Evolutionary conservation across 768 basidiomycete genomes (phyloP).

Genomic region (Daedaleopsis sinensis): DNA sequence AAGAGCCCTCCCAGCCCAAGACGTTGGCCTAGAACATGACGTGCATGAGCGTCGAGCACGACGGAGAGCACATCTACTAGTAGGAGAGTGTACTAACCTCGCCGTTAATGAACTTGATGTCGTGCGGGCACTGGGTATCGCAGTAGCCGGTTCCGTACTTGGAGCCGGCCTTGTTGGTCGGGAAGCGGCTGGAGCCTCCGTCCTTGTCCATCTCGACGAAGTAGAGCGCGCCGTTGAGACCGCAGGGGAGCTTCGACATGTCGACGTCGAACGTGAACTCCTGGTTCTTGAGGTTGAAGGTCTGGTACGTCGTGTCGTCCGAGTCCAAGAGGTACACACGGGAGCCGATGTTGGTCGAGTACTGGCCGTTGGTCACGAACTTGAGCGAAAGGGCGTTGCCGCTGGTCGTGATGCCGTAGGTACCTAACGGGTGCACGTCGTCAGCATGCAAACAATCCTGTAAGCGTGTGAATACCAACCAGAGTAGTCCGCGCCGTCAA

Average conservation of each 20-base stretch:
- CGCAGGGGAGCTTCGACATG: constrained; percentile 56
- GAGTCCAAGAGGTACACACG: constrained; percentile 51
- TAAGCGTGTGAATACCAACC: neutral
- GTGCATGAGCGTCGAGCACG: constrained; percentile 26
- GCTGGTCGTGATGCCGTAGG: constrained; percentile 37
- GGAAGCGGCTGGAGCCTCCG: constrained; percentile 50
- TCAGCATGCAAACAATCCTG: neutral
- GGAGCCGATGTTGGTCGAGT: constrained; percentile 36
- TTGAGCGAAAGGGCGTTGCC: constrained; percentile 36
- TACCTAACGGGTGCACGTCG: constrained; percentile 11
- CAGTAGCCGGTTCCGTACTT: constrained; percentile 69
- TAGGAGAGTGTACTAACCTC: constrained; percentile 37
- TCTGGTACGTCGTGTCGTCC: constrained; percentile 44
- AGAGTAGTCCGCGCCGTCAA: constrained; percentile 39
- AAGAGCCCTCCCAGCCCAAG: constrained; percentile 27
- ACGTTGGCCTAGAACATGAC: constrained; percentile 28
- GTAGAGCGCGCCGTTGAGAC: constrained; percentile 63
- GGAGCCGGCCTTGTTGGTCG: constrained; percentile 59
- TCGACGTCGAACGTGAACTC: constrained; percentile 66
- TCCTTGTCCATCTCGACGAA: constrained; percentile 62
- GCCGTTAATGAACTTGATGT: constrained; percentile 63
- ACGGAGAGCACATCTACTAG: constrained; percentile 18
- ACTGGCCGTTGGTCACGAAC: constrained; percentile 32
- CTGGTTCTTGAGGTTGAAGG: constrained; percentile 54
- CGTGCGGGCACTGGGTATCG: constrained; percentile 61